phyloP scores from a whole-genome alignment of 305 asterid genomes.

The Fraxinus nigra region DNA sequence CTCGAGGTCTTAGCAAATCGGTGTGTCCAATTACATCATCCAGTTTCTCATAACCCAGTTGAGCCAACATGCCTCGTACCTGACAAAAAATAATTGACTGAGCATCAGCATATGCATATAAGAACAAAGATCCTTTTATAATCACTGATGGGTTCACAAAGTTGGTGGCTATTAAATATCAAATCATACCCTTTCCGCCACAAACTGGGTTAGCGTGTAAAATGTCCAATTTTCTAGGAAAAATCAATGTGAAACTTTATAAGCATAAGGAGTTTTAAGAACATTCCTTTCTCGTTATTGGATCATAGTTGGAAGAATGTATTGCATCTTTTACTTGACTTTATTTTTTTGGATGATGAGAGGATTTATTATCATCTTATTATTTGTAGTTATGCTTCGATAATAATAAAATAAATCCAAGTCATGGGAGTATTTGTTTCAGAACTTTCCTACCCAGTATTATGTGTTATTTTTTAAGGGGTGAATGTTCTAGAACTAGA shows the following conservation, averaged over 20 bases:
- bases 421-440: neutral
- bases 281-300: neutral
- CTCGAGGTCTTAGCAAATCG: slow-evolving; percentile 75
- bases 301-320: neutral
- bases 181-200: neutral
- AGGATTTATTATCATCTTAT: neutral
- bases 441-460: neutral
- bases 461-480: neutral
- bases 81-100: slow-evolving; percentile 32
- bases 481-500: neutral
- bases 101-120: slow-evolving; percentile 19
- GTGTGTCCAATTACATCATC: slow-evolving; percentile 91
- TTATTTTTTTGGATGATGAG: neutral
- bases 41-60: slow-evolving; percentile 89
- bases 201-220: neutral
- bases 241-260: neutral
- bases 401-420: neutral
- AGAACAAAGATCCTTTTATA: neutral
- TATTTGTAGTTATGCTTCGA: neutral
- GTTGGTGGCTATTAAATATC: neutral
- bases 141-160: neutral
- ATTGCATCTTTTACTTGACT: neutral
- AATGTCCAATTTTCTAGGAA: neutral
- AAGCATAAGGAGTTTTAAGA: neutral
- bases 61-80: slow-evolving; percentile 93